Evolutionary conservation across 2,329 filamentous ascomycete species (phyloP).

Genomic region (Trichoderma aggressivum): DNA sequence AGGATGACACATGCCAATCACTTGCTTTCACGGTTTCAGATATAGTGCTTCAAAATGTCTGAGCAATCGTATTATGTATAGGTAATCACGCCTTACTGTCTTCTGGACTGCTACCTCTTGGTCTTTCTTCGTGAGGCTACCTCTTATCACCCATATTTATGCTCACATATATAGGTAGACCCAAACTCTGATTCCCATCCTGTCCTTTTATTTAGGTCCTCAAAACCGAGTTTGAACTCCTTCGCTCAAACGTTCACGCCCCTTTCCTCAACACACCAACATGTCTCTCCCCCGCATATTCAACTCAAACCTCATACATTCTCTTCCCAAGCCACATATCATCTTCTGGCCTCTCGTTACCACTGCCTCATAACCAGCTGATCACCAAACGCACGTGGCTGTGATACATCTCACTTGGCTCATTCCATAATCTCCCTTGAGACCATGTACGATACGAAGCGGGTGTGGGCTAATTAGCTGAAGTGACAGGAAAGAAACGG

Average conservation of each 20-base stretch:
- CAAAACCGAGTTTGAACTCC: neutral
- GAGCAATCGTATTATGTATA: neutral
- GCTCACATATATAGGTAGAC: too few relatives aligned
- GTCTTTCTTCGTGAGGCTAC: neutral
- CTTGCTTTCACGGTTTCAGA: neutral
- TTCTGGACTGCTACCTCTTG: accelerated
- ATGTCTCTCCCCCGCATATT: conserved; percentile 9
- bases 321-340: neutral
- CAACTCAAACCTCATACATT: neutral
- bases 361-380: neutral
- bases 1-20: neutral
- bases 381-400: neutral
- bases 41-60: neutral
- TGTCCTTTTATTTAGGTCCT: neutral
- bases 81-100: neutral
- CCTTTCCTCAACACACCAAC: neutral
- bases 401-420: neutral
- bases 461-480: neutral
- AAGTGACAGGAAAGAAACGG: neutral
- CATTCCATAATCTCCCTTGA: conserved; percentile 9
- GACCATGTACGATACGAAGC: neutral
- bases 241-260: neutral
- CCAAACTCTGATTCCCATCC: neutral
- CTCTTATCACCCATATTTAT: neutral
- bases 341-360: neutral